A percentile compares a stretch with the other conserved stretches of the same genome.
These are phyloP conservation scores for Leccinum pachyderme DNA, from an alignment of 1,284 basidiomycete genomes.

Conservation along the genomic window DNA sequence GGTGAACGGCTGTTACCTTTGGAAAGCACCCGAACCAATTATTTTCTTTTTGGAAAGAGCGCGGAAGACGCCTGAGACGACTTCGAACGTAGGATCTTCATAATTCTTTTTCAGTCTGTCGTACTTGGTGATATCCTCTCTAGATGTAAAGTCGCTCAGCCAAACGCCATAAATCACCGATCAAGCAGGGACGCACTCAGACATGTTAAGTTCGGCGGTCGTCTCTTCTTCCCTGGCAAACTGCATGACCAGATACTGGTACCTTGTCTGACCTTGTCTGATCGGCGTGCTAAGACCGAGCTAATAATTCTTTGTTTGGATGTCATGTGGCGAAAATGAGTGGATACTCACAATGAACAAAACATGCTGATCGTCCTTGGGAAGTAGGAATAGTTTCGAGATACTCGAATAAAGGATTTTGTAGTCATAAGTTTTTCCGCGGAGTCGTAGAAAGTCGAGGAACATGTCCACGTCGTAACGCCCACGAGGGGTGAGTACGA, in stretches of 20 bases:
- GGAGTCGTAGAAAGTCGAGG: conserved; percentile 87
- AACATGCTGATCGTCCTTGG: conserved; percentile 96
- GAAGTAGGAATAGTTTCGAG: conserved; percentile 88
- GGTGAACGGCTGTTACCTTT: conserved; percentile 52
- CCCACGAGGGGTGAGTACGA: conserved; percentile 95
- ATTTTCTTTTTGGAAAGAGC: conserved; percentile 91
- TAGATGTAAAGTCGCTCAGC: conserved; percentile 29
- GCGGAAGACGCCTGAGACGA: conserved; percentile 94
- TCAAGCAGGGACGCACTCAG: conserved; percentile 61
- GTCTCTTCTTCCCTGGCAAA: conserved; percentile 97
- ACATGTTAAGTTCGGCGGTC: conserved; percentile 92
- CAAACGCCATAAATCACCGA: background rate
- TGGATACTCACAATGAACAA: conserved; percentile 80
- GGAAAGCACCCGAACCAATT: conserved; percentile 80
- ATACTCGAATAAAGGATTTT: conserved; percentile 94
- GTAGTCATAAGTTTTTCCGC: conserved; percentile 99
- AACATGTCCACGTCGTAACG: conserved; percentile 99
- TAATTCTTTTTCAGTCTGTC: conserved; percentile 90
- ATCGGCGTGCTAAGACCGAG: conserved; percentile 91
- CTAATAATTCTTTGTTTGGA: conserved; percentile 44
- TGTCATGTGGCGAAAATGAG: background rate
- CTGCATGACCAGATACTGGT: conserved; percentile 98
- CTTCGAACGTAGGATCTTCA: conserved; percentile 92
- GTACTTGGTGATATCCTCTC: conserved; percentile 70
- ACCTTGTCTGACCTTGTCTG: conserved; percentile 96